Evolutionary conservation across 2,329 filamentous ascomycete genomes (phyloP).

Genomic region (Tolypocladium nubicola): DNA sequence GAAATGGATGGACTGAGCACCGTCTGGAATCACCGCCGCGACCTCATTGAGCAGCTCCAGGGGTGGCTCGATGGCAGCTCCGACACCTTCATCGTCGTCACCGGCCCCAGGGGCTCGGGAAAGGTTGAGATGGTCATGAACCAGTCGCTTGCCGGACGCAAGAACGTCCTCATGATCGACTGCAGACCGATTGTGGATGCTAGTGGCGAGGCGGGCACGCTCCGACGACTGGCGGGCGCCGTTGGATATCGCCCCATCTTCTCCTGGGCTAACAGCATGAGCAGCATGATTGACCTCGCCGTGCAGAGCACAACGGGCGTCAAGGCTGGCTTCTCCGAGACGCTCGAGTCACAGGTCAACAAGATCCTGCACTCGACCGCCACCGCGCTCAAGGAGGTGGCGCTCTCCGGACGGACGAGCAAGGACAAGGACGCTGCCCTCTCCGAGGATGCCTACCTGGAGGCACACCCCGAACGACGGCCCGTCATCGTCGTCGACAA

Average conservation of each 20-base stretch:
- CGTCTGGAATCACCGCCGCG: slow-evolving; percentile 79
- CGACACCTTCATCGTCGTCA: slow-evolving; percentile 88
- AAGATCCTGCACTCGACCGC: slow-evolving; percentile 85
- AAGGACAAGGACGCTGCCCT: slow-evolving; percentile 62
- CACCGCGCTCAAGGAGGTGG: slow-evolving; percentile 66
- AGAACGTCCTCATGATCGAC: slow-evolving; percentile 75
- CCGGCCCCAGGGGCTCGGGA: slow-evolving; percentile 83
- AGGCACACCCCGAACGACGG: slow-evolving; percentile 74
- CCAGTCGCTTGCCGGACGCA: slow-evolving; percentile 65
- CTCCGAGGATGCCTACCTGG: slow-evolving; percentile 76
- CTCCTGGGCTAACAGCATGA: slow-evolving; percentile 92
- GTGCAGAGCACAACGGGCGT: slow-evolving; percentile 90
- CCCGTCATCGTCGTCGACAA: slow-evolving; percentile 87
- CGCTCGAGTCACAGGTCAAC: slow-evolving; percentile 74
- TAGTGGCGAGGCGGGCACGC: slow-evolving; percentile 75
- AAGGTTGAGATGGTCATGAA: slow-evolving; percentile 83
- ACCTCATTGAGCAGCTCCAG: slow-evolving; percentile 70
- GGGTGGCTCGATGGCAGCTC: slow-evolving; percentile 81
- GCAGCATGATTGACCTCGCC: slow-evolving; percentile 83
- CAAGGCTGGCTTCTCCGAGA: slow-evolving; percentile 91
- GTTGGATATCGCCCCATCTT: slow-evolving; percentile 92
- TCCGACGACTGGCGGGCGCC: slow-evolving; percentile 66
- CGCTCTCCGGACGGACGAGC: slow-evolving; percentile 58
- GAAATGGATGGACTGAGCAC: slow-evolving; percentile 60
- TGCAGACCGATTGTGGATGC: slow-evolving; percentile 92